Base-by-base conservation (phyloP, 2,329 filamentous ascomycete species). In the Emergomyces africanus region DNA sequence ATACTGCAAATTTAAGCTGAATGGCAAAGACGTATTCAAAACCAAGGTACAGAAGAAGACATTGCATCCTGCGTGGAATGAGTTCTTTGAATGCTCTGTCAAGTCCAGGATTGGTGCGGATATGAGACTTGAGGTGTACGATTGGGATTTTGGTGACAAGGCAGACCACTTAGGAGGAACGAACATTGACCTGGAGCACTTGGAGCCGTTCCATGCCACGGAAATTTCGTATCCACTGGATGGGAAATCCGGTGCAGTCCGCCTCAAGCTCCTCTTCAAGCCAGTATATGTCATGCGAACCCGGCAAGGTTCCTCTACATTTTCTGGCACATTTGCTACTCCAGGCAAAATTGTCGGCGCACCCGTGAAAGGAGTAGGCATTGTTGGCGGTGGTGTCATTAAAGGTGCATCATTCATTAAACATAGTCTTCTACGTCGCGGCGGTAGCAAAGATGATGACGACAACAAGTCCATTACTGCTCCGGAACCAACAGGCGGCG, bases 41-140 rank as follows among this genome's bases (percentile, higher is more conserved):
- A 95, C 91, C 50, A 95, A 96, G 76, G 85, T 86, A 1, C 86
- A 92, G 71, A 99, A 97, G 83, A 99, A 99, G 82, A 97, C 94
- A 0, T 81, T 99, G 3, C 86, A 94, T 65, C 94, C 94, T 0
- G 82, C 84, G 0, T 99, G 95, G 95, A 97, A 97, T 69, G 94
- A 99, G 70, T 91, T 85, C 72, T 99, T 99, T 68, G 91, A 96
- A 72, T 80, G 89, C 0, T 79, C 85, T 0, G 78, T 99, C 57
- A 85, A 89, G 20, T 95, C 90, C 15, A 83, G 94, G 60, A 96
- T 90, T 18, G 90, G 81, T 0, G 88, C 91, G 42, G 83, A 94
- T 30, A 94, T 99, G 74, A 81, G 80, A 37, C 84, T 90, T 67
- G 88, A 89, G 59, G 85, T 97, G 2, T 95, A 86, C 71, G 94